phyloP scores from a whole-genome alignment of 345 rosid species.

The Hibiscus trionum region DNA sequence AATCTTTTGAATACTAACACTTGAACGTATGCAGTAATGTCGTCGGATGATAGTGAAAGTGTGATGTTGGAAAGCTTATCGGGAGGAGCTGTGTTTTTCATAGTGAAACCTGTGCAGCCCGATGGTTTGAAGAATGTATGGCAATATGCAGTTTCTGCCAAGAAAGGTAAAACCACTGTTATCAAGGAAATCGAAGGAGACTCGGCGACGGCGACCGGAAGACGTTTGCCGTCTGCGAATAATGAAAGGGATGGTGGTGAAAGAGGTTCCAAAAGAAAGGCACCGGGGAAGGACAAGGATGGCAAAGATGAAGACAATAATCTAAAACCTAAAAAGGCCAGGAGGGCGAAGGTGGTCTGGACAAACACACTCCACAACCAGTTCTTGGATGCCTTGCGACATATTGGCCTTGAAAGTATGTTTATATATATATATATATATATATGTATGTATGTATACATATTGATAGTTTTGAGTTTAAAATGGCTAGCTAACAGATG shows the following conservation, averaged over 20 bases:
- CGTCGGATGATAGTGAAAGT: constrained; percentile 43
- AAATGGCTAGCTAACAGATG: neutral
- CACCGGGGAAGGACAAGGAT: neutral
- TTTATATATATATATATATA: neutral
- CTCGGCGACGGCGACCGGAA: neutral
- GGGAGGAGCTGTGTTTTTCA: constrained; percentile 49
- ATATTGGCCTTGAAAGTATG: constrained; percentile 12
- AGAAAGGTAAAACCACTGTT: constrained; percentile 24
- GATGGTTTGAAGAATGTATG: constrained; percentile 45
- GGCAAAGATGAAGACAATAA: neutral
- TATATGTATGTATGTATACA: too few species aligned
- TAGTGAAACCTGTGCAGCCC: constrained; percentile 50
- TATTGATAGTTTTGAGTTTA: too few species aligned
- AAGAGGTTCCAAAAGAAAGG: neutral
- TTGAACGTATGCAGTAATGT: constrained; percentile 47
- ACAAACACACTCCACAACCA: constrained; percentile 8
- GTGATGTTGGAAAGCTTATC: constrained; percentile 33
- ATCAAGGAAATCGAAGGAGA: constrained; percentile 10
- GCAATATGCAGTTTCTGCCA: constrained; percentile 37
- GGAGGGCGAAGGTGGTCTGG: constrained; percentile 15
- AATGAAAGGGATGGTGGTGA: neutral
- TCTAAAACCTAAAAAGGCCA: neutral
- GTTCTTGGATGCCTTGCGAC: constrained; percentile 9
- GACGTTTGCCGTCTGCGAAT: neutral
- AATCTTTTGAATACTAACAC: too few species aligned